phyloP scores from a whole-genome alignment of 2,329 filamentous ascomycete species.

The Sordariomycetes sp. region DNA sequence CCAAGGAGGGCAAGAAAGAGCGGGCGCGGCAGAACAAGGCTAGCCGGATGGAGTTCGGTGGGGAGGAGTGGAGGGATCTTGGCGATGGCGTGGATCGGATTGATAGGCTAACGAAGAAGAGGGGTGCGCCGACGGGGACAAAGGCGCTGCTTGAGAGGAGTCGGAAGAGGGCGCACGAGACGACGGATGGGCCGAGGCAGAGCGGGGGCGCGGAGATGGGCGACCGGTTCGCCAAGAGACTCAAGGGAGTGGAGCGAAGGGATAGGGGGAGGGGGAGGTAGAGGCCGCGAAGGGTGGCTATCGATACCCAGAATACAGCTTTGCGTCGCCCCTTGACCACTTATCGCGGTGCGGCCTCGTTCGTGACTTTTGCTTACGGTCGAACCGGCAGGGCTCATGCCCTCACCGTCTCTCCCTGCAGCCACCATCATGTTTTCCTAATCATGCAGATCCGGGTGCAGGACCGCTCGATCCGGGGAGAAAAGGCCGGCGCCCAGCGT shows the following conservation, averaged over 20 bases:
- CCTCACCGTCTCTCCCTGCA: background rate
- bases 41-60: slow-evolving; percentile 61
- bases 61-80: slow-evolving; percentile 85
- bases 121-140: slow-evolving; percentile 44
- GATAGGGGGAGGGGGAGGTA: slow-evolving; percentile 20
- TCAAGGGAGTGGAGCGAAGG: slow-evolving; percentile 42
- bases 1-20: slow-evolving; percentile 82
- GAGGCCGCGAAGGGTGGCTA: background rate
- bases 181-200: slow-evolving; percentile 56
- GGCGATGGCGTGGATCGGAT: slow-evolving; percentile 82
- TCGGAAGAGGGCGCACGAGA: slow-evolving; percentile 66
- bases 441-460: background rate
- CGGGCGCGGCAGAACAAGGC: slow-evolving; percentile 48
- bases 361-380: background rate
- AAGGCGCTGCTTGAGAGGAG: slow-evolving; percentile 68
- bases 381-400: background rate
- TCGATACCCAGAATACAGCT: background rate
- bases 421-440: background rate
- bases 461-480: background rate
- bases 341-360: background rate
- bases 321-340: background rate
- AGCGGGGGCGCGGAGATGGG: slow-evolving; percentile 57
- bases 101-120: slow-evolving; percentile 67
- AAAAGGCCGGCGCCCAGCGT: background rate
- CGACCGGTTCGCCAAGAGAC: slow-evolving; percentile 61